Evolutionary conservation across 768 basidiomycete species (phyloP).

Genomic region (Lyophyllum shimeji): DNA sequence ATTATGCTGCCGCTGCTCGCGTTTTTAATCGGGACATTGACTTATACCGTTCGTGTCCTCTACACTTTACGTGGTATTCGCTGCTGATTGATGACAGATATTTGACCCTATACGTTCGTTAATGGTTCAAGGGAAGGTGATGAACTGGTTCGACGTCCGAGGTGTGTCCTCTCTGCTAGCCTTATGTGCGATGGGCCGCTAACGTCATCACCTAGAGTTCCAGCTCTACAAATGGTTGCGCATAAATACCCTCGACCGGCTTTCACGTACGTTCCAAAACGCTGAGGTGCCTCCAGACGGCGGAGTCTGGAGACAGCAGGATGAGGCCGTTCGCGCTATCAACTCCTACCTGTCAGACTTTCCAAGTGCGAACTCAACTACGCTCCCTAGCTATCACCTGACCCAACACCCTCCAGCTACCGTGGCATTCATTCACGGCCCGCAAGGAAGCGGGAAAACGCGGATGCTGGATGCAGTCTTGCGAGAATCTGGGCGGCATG

Average conservation of each 20-base stretch:
- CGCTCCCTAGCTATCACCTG: neutral
- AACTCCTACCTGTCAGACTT: slow-evolving; percentile 73
- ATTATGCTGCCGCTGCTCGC: slow-evolving; percentile 79
- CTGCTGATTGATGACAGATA: slow-evolving; percentile 45
- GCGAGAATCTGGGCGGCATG: slow-evolving; percentile 51
- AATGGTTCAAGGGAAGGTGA: slow-evolving; percentile 79
- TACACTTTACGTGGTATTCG: neutral
- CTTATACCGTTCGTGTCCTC: slow-evolving; percentile 68
- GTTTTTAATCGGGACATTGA: slow-evolving; percentile 87
- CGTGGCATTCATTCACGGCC: slow-evolving; percentile 77
- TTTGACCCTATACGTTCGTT: slow-evolving; percentile 90
- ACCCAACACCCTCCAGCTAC: slow-evolving; percentile 44
- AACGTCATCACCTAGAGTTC: slow-evolving; percentile 49
- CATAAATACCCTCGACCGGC: slow-evolving; percentile 55
- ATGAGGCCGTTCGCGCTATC: slow-evolving; percentile 69
- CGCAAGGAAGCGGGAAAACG: slow-evolving; percentile 80
- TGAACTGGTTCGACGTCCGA: slow-evolving; percentile 81
- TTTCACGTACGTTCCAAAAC: slow-evolving; percentile 22
- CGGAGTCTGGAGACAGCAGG: slow-evolving; percentile 82
- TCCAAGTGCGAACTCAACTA: slow-evolving; percentile 51
- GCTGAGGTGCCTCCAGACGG: slow-evolving; percentile 23
- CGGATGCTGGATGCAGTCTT: slow-evolving; percentile 56
- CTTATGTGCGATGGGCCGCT: neutral
- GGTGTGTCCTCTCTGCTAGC: slow-evolving; percentile 39
- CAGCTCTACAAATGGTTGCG: slow-evolving; percentile 76